Conservation (phyloP, 805 yeast genomes). For the Wickerhamiella azymoides region DNA sequence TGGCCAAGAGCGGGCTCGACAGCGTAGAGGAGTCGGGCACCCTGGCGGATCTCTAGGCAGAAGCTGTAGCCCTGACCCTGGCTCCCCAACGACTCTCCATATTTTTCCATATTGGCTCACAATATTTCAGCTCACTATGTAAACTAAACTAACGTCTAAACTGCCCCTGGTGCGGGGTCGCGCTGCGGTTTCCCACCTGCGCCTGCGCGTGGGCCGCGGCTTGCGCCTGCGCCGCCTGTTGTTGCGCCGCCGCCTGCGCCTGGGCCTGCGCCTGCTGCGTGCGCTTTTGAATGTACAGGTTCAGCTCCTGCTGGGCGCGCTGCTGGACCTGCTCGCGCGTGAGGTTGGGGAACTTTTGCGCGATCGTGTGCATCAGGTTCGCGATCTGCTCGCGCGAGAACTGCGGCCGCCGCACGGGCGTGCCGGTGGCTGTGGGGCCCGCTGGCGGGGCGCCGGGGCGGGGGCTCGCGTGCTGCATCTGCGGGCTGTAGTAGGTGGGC, state of each 20-base stretch:
- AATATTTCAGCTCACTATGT: no score
- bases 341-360: conserved; percentile 15
- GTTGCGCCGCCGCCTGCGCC: conserved; percentile 17
- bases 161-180: not conserved
- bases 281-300: conserved; percentile 15
- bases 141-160: not conserved
- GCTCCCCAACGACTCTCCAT: no score
- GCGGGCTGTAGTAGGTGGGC: not conserved
- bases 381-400: conserved; percentile 15
- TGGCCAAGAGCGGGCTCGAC: conserved; percentile 37
- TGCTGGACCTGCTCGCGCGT: conserved; percentile 18
- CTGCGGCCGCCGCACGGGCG: conserved; percentile 9
- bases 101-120: no score
- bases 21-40: conserved; percentile 14
- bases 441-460: conserved; percentile 7
- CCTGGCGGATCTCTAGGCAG: not conserved
- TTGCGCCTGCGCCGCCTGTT: conserved; percentile 23
- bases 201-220: conserved; percentile 14
- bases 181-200: conserved; percentile 9
- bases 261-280: conserved; percentile 11
- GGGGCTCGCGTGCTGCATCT: conserved; percentile 3
- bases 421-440: no score
- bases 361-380: conserved; percentile 15
- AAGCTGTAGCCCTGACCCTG: not conserved
- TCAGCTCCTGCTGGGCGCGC: conserved; percentile 16